Base-by-base conservation (phyloP, 2,329 filamentous ascomycete species). In the Claviceps arundinis region DNA sequence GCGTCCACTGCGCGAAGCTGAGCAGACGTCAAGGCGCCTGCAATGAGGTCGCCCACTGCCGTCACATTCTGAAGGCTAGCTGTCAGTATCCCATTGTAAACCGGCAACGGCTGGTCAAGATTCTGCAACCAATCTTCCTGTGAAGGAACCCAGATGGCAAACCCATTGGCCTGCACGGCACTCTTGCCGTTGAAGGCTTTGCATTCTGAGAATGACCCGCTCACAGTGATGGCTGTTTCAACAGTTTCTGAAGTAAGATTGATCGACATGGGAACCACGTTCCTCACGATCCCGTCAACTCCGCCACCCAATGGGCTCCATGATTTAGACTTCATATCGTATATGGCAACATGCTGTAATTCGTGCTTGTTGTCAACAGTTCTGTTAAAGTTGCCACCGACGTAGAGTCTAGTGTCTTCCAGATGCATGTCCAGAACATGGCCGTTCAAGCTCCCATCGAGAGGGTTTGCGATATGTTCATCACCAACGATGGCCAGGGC, bases 141-240 rank as follows among this genome's bases (percentile, higher is more conserved):
- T 3, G 89, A 94, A 3, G 87, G 87, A 7, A 97, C 84, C 93
- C 93, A 98, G 40, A 97, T 75, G 14, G 89, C 91, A 61, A 98
- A 89, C 2, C 90, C 89, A 49, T 80, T 68, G 0, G 82, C 85
- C 8, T 76, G 61, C 30, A 83, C 74, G 9, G 81, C 77, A 6
- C 74, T 66, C 57, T 83, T 83, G 56, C 73, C 73, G 38, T 72
- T 80, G 59, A 89, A 91, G 0, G 76, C 78, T 30, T 84, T 76
- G 55, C 95, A 80, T 51, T 81, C 73, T 16, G 78, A 76, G 65
- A 98, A 98, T 54, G 81, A 75, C 5, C 93, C 93, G 48, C 83
- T 91, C 54, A 98, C 73, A 1, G 85, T 82, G 56, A 97, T 77
- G 22, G 85, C 87, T 13, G 79, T 77, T 64, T 95, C 88, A 0